Percentiles rank a stretch among this genome's conserved stretches.
These are phyloP conservation scores for Pseudogymnoascus sp. DNA, from an alignment of 2,329 filamentous ascomycete species.

Conservation along the genomic window DNA sequence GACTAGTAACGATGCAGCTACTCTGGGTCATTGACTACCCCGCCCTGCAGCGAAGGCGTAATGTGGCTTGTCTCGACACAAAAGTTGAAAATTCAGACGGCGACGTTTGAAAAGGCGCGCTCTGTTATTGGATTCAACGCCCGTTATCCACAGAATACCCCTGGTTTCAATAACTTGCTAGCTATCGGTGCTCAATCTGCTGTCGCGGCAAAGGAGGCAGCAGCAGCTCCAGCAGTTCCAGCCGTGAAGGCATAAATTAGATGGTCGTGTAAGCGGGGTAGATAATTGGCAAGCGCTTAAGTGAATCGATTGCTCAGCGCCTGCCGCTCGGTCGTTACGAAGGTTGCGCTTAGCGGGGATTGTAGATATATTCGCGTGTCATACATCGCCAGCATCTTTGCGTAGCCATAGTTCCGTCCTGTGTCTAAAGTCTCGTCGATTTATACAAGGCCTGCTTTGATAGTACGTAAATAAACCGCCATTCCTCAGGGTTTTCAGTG, in stretches of 20 bases:
- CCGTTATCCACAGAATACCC: constrained; percentile 45
- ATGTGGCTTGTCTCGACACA: constrained; percentile 45
- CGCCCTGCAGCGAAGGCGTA: constrained; percentile 52
- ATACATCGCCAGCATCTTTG: background rate
- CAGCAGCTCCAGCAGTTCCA: background rate
- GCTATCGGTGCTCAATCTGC: constrained; percentile 14
- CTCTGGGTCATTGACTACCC: constrained; percentile 53
- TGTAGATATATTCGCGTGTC: background rate
- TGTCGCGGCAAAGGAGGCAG: background rate
- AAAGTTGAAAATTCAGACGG: constrained; percentile 40
- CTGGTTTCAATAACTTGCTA: constrained; percentile 39
- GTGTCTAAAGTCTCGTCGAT: background rate
- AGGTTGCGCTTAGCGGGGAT: background rate
- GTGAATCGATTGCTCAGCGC: background rate
- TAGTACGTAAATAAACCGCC: background rate
- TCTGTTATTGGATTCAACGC: constrained; percentile 48
- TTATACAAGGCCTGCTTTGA: background rate
- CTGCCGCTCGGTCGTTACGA: background rate
- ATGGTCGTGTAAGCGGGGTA: background rate
- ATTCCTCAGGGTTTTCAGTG: background rate
- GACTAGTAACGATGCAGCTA: constrained; percentile 33
- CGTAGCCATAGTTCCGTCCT: background rate
- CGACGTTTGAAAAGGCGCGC: constrained; percentile 45
- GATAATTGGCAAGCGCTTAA: background rate
- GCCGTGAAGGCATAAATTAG: background rate